These are phyloP conservation scores for Vigna reflexopilosa DNA, from an alignment of 306 rosid genomes.

Conservation along the genomic window DNA sequence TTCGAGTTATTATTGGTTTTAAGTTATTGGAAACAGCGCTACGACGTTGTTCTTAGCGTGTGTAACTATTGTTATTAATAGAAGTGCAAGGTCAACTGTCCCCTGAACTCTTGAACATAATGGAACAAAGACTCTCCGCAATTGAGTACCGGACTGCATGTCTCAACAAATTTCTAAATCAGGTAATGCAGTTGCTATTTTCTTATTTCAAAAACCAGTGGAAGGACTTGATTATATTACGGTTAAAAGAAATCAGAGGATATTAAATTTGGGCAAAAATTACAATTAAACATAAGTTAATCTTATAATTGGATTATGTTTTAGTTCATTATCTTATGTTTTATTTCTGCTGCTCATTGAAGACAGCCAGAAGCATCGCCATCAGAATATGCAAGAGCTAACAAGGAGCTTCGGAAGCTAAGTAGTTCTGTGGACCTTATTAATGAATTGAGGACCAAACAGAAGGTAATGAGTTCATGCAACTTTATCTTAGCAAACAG, in stretches of 20 bases:
- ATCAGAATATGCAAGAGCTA: constrained; percentile 79
- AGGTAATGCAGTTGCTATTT: constrained; percentile 54
- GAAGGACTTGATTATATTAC: neutral
- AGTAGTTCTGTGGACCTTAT: constrained; percentile 74
- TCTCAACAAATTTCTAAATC: constrained; percentile 64
- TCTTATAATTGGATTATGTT: neutral
- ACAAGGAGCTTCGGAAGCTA: constrained; percentile 87
- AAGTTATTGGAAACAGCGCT: neutral
- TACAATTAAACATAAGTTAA: neutral
- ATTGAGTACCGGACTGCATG: constrained; percentile 66
- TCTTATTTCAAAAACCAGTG: neutral
- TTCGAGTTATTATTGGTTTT: neutral
- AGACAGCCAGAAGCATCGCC: constrained; percentile 92
- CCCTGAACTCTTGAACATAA: constrained; percentile 62
- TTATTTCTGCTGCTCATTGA: constrained; percentile 57
- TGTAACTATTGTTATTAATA: constrained; percentile 40
- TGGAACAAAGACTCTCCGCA: constrained; percentile 76
- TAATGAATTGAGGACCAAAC: constrained; percentile 66
- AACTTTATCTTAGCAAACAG: constrained; percentile 13
- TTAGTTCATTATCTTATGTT: constrained; percentile 36
- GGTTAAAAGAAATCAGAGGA: neutral
- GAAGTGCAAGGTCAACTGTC: constrained; percentile 67
- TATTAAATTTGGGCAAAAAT: neutral
- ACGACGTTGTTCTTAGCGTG: neutral
- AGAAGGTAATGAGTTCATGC: constrained; percentile 65